Conservation (phyloP, 2,329 filamentous ascomycete genomes). For the Phyllosticta citrichinensis region DNA sequence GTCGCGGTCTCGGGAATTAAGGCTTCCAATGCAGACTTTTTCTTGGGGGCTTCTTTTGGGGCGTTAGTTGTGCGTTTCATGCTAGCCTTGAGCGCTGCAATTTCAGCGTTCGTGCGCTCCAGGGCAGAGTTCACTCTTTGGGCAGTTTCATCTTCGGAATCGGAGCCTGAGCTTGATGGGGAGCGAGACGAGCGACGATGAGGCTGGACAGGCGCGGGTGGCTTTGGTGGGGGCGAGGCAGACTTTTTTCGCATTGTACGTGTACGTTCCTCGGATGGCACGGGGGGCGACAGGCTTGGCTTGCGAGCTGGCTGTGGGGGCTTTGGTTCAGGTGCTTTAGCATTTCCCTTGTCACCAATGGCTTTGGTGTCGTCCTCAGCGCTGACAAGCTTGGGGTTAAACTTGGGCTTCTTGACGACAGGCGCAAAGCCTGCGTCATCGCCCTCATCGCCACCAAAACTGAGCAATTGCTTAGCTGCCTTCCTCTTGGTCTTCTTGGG, state of each 20-base stretch:
- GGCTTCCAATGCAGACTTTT: conserved; percentile 56
- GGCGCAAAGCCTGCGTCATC: conserved; percentile 48
- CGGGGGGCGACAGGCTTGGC: background rate
- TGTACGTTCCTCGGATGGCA: background rate
- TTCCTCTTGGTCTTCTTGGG: conserved; percentile 55
- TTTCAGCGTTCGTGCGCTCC: conserved; percentile 67
- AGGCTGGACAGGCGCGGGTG: background rate
- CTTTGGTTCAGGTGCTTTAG: background rate
- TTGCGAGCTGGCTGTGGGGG: background rate
- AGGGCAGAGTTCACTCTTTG: conserved; percentile 36
- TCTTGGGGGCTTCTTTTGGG: conserved; percentile 26
- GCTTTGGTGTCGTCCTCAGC: conserved; percentile 29
- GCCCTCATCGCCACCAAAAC: conserved; percentile 58
- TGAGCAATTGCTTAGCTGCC: conserved; percentile 64
- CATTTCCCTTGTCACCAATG: conserved; percentile 2
- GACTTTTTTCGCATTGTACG: background rate
- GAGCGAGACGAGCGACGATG: conserved; percentile 4
- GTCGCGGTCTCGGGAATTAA: conserved; percentile 66
- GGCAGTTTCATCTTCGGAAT: conserved; percentile 24
- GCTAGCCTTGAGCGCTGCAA: conserved; percentile 69
- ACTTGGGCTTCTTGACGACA: conserved; percentile 65
- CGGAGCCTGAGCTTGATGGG: conserved; percentile 5
- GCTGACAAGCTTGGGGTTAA: conserved; percentile 63
- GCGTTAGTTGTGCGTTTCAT: conserved; percentile 53
- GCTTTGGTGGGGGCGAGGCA: conserved; percentile 1